Evolutionary conservation across 768 basidiomycete species (phyloP), one percentile per base, ranked within the genome.

Genomic region (Solioccasus polychromus): DNA sequence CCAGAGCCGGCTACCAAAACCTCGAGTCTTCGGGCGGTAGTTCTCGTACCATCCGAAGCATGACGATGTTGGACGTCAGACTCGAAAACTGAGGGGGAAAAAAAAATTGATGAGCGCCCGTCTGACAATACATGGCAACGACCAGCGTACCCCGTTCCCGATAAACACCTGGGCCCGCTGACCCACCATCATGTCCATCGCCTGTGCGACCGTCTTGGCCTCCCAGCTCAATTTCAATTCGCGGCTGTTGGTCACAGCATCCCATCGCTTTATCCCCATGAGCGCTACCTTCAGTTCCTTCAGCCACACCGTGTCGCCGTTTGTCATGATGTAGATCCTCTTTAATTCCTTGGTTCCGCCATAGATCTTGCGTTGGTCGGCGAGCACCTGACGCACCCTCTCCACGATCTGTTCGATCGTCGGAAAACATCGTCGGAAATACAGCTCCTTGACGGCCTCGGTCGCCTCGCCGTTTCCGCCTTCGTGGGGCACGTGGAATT

Each of bases 141-240:
- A 11, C 24, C 19, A 26, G 26, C 82, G 52, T 57, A 83, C 83
- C 46, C 84, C 85, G 56, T 87, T 88, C 8, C 85, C 85, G 34
- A 88, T 67, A 49, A 87, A 78, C 45, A 79, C 71, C 53, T 83
- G 76, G 1, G 83, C 83, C 41, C 79, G 65, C 57, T 79, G 70
- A 11, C 74, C 84, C 32, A 86, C 74, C 51, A 81, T 69, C 83
- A 86, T 85, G 61, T 88, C 85, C 55, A 82, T 62, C 4, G 78
- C 74, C 61, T 83, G 79, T 18, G 73, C 67, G 10, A 83, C 73
- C 10, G 74, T 75, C 50, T 74, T 74, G 43, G 78, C 76, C 57
- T 83, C 80, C 73, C 73, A 72, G 10, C 65, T 70, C 17, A 83
- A 54, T 25, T 55, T 44, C 35, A 86, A 50, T 58, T 86, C 82